Conservation (phyloP, 371 early-diverging fungal species). For the Apophysomyces variabilis region DNA sequence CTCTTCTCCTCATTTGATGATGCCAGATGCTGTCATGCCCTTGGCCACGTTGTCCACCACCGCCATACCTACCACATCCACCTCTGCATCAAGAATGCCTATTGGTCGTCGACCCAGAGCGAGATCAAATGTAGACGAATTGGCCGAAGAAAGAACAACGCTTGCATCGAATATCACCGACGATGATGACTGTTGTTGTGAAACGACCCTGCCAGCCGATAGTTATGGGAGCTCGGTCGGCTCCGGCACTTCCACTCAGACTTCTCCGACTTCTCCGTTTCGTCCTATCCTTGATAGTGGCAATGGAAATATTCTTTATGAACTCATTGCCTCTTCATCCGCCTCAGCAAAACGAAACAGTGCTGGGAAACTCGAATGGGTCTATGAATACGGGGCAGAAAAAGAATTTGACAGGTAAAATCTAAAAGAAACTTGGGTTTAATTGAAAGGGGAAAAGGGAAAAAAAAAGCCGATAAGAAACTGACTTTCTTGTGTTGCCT, state of each 20-base stretch:
- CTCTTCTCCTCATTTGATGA: constrained; percentile 19
- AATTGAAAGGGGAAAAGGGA: not conserved
- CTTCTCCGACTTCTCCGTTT: not conserved
- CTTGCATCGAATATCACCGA: constrained; percentile 3
- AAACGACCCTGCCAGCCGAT: not conserved
- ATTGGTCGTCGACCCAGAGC: not conserved
- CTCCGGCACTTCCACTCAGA: constrained; percentile 14
- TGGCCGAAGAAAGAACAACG: not conserved
- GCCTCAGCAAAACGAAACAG: not conserved
- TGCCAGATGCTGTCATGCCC: too few species aligned
- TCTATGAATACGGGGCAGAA: constrained; percentile 33
- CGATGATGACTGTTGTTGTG: not conserved
- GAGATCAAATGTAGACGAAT: not conserved
- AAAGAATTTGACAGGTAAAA: constrained; percentile 32
- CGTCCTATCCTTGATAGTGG: not conserved
- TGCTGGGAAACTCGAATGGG: constrained; percentile 6
- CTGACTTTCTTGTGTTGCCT: too few species aligned
- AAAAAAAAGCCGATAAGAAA: too few species aligned
- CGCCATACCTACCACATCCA: not conserved
- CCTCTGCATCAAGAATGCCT: not conserved
- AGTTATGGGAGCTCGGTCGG: constrained; percentile 16
- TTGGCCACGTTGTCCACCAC: not conserved
- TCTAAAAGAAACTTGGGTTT: not conserved
- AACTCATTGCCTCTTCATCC: constrained; percentile 1
- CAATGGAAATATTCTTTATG: not conserved